Percentiles rank a stretch among this genome's conserved stretches.
These are phyloP conservation scores for Phialemonium atrogriseum DNA, from an alignment of 2,329 filamentous ascomycete genomes.

Conservation along the genomic window DNA sequence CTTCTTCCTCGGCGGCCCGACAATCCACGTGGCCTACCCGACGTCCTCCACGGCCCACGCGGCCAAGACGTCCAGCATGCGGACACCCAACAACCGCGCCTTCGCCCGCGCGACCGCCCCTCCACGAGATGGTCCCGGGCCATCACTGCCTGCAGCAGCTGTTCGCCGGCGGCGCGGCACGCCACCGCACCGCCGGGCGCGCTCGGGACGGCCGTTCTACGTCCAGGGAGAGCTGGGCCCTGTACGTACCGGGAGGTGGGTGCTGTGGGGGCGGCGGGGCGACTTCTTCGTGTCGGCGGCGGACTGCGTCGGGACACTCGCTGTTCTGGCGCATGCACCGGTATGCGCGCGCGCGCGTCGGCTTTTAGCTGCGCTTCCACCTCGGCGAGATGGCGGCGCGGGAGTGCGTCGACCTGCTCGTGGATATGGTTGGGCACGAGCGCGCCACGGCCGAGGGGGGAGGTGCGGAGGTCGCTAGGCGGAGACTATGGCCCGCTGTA, in stretches of 20 bases:
- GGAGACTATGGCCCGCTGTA: conserved; percentile 50
- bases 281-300: conserved; percentile 41
- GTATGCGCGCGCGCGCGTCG: conserved; percentile 48
- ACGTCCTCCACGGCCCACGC: conserved; percentile 42
- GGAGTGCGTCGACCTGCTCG: conserved; percentile 49
- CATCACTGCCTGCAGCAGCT: conserved; percentile 49
- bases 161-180: conserved; percentile 39
- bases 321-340: conserved; percentile 57
- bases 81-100: conserved; percentile 49
- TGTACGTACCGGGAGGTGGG: conserved; percentile 55
- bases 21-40: conserved; percentile 49
- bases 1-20: conserved; percentile 49
- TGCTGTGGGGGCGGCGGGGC: conserved; percentile 45
- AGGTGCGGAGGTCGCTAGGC: conserved; percentile 47
- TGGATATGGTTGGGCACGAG: conserved; percentile 50
- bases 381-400: conserved; percentile 43
- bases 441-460: conserved; percentile 50
- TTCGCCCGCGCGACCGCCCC: conserved; percentile 50
- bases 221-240: conserved; percentile 54
- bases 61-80: conserved; percentile 50
- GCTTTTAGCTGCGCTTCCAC: conserved; percentile 51
- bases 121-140: conserved; percentile 54
- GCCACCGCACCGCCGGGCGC: conserved; percentile 44
- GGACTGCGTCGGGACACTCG: conserved; percentile 46
- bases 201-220: too few relatives aligned